Evolutionary conservation across 2,329 filamentous ascomycete species (phyloP), one percentile per base, ranked within the genome.

Genomic region (Cercospora citrullina): DNA sequence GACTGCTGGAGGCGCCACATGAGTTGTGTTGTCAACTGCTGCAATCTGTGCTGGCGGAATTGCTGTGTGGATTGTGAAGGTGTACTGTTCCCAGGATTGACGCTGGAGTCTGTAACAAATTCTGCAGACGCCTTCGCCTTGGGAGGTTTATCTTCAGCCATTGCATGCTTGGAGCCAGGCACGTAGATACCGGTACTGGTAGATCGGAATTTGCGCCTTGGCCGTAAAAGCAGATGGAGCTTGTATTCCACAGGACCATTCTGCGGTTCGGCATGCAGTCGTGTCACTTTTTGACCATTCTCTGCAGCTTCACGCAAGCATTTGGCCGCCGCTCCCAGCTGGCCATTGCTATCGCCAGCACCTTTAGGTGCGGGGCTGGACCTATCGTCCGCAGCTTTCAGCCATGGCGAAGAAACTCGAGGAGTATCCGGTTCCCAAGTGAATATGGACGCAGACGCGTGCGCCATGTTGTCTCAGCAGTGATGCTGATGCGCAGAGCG

Each of bases 201-300:
- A 33, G 85, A 87, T 39, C 84, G 85, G 78, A 94, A 96, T 6
- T 87, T 87, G 69, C 93, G 87, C 67, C 94, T 87, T 16, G 91
- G 89, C 39, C 93, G 89, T 62, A 97, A 82, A 6, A 98, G 85
- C 5, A 99, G 84, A 80, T 98, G 95, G 53, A 99, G 82, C 79
- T 99, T 99, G 81, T 99, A 99, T 80, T 99, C 95, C 0, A 92
- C 96, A 18, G 95, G 93, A 0, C 95, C 95, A 71, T 96, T 90
- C 77, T 98, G 94, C 5, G 94, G 94, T 79, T 99, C 95, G 12
- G 94, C 90, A 71, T 94, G 90, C 16, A 99, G 82, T 75, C 90
- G 92, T 55, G 89, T 90, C 57, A 95, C 87, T 18, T 62, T 68
- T 26, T 69, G 58, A 12, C 67, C 64, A 36, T 42, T 64, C 23